phyloP scores from a whole-genome alignment of 176 grass and related monocot genomes.

The Calamus simplicifolius region DNA sequence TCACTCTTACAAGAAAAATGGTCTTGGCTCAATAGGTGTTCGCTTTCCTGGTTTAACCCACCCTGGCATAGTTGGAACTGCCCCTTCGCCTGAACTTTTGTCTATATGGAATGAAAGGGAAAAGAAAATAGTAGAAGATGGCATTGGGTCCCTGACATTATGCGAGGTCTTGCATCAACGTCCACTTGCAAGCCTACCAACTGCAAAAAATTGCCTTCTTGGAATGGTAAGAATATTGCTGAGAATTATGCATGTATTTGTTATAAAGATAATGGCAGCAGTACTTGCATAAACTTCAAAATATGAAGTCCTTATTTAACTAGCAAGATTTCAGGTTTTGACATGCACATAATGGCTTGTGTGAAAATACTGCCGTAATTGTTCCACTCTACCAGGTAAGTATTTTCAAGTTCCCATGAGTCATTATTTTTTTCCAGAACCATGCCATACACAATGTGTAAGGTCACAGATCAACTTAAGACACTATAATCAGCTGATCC shows the following conservation, averaged over 20 bases:
- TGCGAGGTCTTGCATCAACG: constrained; percentile 79
- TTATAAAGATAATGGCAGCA: not conserved
- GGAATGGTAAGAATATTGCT: constrained; percentile 49
- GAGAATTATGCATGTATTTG: not conserved
- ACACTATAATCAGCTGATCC: too few relatives aligned
- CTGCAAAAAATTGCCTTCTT: constrained; percentile 54
- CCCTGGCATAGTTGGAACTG: constrained; percentile 80
- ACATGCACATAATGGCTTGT: too few relatives aligned
- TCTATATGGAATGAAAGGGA: constrained; percentile 84
- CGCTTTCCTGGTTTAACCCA: constrained; percentile 81
- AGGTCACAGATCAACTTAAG: too few relatives aligned
- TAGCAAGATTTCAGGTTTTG: too few relatives aligned
- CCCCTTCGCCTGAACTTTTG: constrained; percentile 80
- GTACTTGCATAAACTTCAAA: not conserved
- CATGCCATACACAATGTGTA: too few relatives aligned
- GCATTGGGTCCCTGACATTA: constrained; percentile 37
- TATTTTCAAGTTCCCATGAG: too few relatives aligned
- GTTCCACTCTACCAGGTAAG: too few relatives aligned
- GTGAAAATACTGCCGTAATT: too few relatives aligned
- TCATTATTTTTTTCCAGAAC: too few relatives aligned
- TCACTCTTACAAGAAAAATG: not conserved
- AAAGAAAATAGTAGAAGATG: constrained; percentile 54
- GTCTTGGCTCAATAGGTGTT: constrained; percentile 35
- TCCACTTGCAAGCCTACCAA: constrained; percentile 72
- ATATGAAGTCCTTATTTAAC: not conserved